Evolutionary conservation across 1,284 basidiomycete genomes (phyloP).

Genomic region (Cronartium ribicola): DNA sequence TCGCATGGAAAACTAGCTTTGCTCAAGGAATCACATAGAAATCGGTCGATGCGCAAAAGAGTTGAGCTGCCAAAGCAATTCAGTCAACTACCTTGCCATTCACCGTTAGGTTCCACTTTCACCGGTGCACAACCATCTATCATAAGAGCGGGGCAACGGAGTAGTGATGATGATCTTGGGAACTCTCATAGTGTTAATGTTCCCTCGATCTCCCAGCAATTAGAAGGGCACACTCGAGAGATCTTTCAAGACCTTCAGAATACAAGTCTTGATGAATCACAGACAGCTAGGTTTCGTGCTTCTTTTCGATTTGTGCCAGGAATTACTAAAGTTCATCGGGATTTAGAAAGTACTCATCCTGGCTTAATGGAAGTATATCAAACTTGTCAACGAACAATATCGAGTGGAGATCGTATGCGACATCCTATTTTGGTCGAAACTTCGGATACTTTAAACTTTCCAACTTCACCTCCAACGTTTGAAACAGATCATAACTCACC

Average conservation of each 20-base stretch:
- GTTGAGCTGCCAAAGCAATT: not conserved
- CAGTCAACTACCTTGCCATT: not conserved
- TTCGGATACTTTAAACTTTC: not conserved
- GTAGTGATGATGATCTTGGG: not conserved
- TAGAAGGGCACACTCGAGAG: not conserved
- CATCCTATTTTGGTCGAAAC: not conserved
- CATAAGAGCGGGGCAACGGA: not conserved
- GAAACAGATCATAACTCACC: not conserved
- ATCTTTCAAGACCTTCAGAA: not conserved
- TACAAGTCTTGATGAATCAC: not conserved
- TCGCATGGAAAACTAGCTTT: not conserved
- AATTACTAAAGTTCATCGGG: not conserved
- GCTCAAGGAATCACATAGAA: not conserved
- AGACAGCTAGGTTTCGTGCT: not conserved
- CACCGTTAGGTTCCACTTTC: not conserved
- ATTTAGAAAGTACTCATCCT: not conserved
- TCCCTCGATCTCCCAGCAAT: conserved; percentile 1
- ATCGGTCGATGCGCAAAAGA: not conserved
- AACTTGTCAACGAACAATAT: conserved; percentile 4
- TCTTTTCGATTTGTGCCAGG: conserved; percentile 1
- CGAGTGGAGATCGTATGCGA: conserved; percentile 7
- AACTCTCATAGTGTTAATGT: not conserved
- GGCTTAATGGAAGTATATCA: not conserved
- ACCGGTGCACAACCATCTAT: not conserved
- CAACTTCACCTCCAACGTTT: not conserved